Base-by-base conservation (phyloP, 2,329 filamentous ascomycete genomes). In the Paecilomyces variotii region DNA sequence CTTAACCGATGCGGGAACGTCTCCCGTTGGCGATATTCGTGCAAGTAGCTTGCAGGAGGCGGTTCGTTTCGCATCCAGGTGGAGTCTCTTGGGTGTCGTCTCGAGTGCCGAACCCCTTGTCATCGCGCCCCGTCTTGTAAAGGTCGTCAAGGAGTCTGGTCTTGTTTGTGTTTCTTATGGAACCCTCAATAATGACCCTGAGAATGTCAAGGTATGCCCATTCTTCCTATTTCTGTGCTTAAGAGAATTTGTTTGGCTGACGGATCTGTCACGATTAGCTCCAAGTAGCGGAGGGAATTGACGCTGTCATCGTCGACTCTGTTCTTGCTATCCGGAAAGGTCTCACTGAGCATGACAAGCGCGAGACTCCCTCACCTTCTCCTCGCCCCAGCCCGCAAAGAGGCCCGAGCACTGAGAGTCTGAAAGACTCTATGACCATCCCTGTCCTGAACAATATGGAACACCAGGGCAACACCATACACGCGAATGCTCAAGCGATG, bases 101-200 rank as follows among this genome's bases (percentile, higher is more conserved):
- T 88, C 87, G 60, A 86, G 89, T n/a, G 90, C 91, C 0, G 89
- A 92, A 70, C 91, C 93, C 1, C 82, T 99, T 28, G 90, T 96
- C 57, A 87, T 91, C 66, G 94, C 91, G 68, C 95, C 95, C 1
- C 80, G 94, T 28, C 79, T 99, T 52, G 91, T 99, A 49, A 87
- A 84, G 67, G 92, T 97, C 25, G 92, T 99, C 14, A 97, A 97
- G 78, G 91, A 96, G 74, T 91, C 87, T 55, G 93, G 93, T 4
- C 76, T 99, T 61, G 91, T 99, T 1, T 99, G 94, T 70, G 91
- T 97, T 57, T 95, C 89, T 63, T 99, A 99, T 69, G 94, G 94
- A n/a, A 79, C 82, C 11, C 74, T 91, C 68, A 99, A 99, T 72
- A 99, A 99, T 62, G 87, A 97, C 56, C 84, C 90, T 0, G 80